phyloP scores from a whole-genome alignment of 257 asterid species.

The Gynochthodes officinalis region DNA sequence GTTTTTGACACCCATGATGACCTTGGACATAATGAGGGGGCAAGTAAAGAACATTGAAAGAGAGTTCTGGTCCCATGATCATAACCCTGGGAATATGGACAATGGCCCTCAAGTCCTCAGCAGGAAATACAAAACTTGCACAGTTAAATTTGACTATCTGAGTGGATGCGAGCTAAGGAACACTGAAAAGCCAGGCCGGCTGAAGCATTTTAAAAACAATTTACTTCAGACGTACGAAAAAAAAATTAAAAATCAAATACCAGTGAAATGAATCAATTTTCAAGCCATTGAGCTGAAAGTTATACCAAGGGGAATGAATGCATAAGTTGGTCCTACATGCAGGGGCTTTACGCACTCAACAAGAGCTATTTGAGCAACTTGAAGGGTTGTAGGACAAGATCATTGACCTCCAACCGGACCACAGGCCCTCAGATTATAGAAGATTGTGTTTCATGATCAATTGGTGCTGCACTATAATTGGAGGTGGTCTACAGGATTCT shows the following conservation, averaged over 20 bases:
- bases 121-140: constrained; percentile 3
- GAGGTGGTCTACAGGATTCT: background rate
- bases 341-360: constrained; percentile 16
- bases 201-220: constrained; percentile 9
- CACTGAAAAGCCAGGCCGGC: constrained; percentile 14
- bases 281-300: background rate
- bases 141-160: constrained; percentile 13
- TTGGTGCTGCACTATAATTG: background rate
- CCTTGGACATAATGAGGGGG: background rate
- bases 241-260: background rate
- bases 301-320: constrained; percentile 25
- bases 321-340: constrained; percentile 22
- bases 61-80: constrained; percentile 11
- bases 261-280: constrained; percentile 6
- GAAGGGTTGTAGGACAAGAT: constrained; percentile 17
- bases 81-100: background rate
- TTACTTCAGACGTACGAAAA: constrained; percentile 7
- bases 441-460: background rate
- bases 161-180: constrained; percentile 19
- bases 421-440: constrained; percentile 3
- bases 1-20: background rate
- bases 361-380: constrained; percentile 21
- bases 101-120: constrained; percentile 4
- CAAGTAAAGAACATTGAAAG: constrained; percentile 9
- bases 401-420: constrained; percentile 15